Percentiles rank a stretch among this genome's conserved stretches.
Evolutionary conservation across 495 filamentous ascomycete species (phyloP).

Genomic region (Cetradonia linearis): DNA sequence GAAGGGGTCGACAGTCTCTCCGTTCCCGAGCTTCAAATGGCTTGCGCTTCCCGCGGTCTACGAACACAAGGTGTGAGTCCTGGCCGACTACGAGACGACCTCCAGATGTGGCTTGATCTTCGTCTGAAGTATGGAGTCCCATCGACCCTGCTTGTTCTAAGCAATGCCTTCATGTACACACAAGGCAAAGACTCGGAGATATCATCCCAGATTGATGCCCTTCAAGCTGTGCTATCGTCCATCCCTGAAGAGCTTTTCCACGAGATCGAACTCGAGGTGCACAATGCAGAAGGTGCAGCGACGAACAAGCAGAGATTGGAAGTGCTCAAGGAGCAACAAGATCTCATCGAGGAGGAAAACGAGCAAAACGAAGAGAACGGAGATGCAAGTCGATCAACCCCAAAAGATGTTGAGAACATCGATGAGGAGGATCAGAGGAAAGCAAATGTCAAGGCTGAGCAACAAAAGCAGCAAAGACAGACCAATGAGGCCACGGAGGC

Average conservation of each 20-base stretch:
- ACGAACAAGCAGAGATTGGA: conserved; percentile 99
- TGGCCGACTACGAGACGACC: conserved; percentile 75
- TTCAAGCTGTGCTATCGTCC: conserved; percentile 80
- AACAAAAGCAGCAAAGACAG: conserved; percentile 28
- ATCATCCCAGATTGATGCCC: conserved; percentile 81
- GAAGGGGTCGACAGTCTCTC: conserved; percentile 91
- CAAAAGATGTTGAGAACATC: conserved; percentile 70
- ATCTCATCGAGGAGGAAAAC: conserved; percentile 94
- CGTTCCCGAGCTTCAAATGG: conserved; percentile 86
- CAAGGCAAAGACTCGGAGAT: conserved; percentile 83
- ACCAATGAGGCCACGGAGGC: conserved; percentile 37
- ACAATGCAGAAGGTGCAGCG: conserved; percentile 91
- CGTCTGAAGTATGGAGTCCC: conserved; percentile 87
- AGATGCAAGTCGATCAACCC: conserved; percentile 40
- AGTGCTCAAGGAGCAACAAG: conserved; percentile 96
- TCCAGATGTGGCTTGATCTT: conserved; percentile 90
- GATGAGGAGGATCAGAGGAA: conserved; percentile 47
- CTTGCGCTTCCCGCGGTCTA: conserved; percentile 81
- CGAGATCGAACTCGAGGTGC: conserved; percentile 97
- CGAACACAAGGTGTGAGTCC: conserved; percentile 86
- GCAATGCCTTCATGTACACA: conserved; percentile 93
- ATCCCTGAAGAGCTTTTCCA: conserved; percentile 99
- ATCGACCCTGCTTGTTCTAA: conserved; percentile 87
- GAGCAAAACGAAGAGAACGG: conserved; percentile 73
- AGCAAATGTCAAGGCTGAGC: conserved; percentile 26